Percentiles rank a stretch among this genome's conserved stretches.
Conservation (phyloP, 345 rosid species). For the Firmiana major region DNA sequence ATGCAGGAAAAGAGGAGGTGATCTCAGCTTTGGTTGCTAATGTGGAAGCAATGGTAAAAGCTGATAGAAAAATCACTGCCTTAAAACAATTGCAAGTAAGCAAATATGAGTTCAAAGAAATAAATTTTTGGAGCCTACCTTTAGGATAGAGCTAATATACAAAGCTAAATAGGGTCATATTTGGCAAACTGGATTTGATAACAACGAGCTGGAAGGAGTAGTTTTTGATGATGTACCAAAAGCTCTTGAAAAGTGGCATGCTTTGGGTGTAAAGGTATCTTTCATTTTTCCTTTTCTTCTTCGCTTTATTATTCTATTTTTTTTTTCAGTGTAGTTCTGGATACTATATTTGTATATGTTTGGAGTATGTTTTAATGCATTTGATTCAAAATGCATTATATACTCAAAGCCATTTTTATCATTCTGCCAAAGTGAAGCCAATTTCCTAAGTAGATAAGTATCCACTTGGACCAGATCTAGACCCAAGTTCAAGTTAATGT, state of each 20-base stretch:
- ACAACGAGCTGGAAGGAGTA: conserved; percentile 67
- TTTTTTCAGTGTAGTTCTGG: background rate
- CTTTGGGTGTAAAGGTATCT: conserved; percentile 72
- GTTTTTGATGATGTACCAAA: conserved; percentile 85
- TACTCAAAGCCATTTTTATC: background rate
- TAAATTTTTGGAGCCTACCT: background rate
- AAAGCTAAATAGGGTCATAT: conserved; percentile 73
- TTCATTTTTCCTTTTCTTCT: background rate
- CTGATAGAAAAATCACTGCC: conserved; percentile 93
- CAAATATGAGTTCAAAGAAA: background rate
- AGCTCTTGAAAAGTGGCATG: conserved; percentile 83
- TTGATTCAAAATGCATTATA: background rate
- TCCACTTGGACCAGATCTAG: background rate
- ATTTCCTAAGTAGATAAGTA: background rate
- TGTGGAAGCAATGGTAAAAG: conserved; percentile 86
- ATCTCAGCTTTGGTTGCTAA: conserved; percentile 82
- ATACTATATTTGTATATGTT: background rate
- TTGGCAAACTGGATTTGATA: conserved; percentile 86
- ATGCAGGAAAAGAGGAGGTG: conserved; percentile 73
- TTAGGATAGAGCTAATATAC: conserved; percentile 10
- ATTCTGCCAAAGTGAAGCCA: background rate
- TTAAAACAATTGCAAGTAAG: conserved; percentile 93
- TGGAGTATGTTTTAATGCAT: background rate
- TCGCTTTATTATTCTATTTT: background rate
- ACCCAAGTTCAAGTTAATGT: background rate